A percentile compares a stretch with the other conserved stretches of the same genome.
phyloP scores from a whole-genome alignment of 164 flowering plant genomes.

The Tinospora cordifolia region DNA sequence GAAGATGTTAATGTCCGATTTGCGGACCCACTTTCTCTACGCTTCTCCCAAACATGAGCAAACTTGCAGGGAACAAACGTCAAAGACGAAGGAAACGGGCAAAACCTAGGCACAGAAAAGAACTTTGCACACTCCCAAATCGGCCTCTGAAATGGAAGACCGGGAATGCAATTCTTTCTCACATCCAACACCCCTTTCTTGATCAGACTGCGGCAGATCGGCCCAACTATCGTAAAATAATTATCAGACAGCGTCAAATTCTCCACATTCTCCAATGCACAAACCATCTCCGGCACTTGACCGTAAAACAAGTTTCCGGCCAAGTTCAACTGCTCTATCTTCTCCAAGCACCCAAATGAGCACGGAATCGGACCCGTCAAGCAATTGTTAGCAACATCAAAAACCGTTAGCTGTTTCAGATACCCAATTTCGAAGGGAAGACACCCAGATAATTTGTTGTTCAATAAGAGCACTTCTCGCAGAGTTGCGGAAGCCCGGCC shows the following conservation, averaged over 20 bases:
- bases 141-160: constrained; percentile 23
- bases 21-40: not conserved
- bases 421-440: constrained; percentile 52
- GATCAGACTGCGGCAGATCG: constrained; percentile 22
- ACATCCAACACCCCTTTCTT: constrained; percentile 21
- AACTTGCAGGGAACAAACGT: constrained; percentile 18
- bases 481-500: constrained; percentile 23
- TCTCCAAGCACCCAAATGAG: constrained; percentile 36
- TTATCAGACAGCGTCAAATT: constrained; percentile 26
- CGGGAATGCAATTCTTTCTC: constrained; percentile 25
- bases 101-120: constrained; percentile 14
- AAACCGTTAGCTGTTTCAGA: constrained; percentile 26
- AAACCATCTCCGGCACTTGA: constrained; percentile 40
- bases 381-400: constrained; percentile 36
- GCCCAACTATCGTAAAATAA: constrained; percentile 36
- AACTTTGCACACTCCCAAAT: constrained; percentile 20
- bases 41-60: constrained; percentile 2
- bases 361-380: constrained; percentile 50
- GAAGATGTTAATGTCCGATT: not conserved
- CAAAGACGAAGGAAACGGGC: constrained; percentile 8
- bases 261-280: constrained; percentile 25
- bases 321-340: constrained; percentile 32
- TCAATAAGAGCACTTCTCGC: constrained; percentile 38
- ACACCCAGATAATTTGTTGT: constrained; percentile 44
- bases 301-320: constrained; percentile 41